A percentile compares a stretch with the other conserved stretches of the same genome.
phyloP scores from a whole-genome alignment of 345 rosid genomes.

The Dipteronia sinensis region DNA sequence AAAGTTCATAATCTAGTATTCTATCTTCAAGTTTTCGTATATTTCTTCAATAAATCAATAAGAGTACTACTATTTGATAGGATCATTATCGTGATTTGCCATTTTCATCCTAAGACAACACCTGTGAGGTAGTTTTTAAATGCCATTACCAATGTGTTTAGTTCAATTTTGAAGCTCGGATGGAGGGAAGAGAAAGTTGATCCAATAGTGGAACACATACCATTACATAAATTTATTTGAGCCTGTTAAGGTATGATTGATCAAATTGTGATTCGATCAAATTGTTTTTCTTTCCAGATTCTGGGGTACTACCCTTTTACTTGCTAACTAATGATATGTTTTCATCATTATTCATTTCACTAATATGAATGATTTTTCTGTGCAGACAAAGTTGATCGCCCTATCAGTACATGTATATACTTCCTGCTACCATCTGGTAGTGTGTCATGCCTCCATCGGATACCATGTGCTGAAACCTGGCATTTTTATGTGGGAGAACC shows the following conservation, averaged over 20 bases:
- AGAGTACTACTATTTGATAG: background rate
- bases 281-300: background rate
- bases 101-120: background rate
- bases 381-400: slow-evolving; percentile 70
- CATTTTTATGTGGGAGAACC: slow-evolving; percentile 86
- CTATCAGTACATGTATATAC: slow-evolving; percentile 73
- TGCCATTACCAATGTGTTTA: background rate
- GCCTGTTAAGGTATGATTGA: too few species aligned
- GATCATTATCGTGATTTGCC: background rate
- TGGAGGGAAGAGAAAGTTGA: background rate
- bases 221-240: background rate
- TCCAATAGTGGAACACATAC: background rate
- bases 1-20: background rate
- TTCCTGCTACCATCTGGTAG: slow-evolving; percentile 78
- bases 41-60: background rate
- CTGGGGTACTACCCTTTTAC: background rate
- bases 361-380: slow-evolving; percentile 6
- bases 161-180: background rate
- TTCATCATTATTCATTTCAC: background rate
- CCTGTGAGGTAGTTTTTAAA: background rate
- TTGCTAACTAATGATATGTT: background rate
- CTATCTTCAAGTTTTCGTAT: background rate
- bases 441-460: slow-evolving; percentile 73
- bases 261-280: background rate
- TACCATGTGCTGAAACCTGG: slow-evolving; percentile 82